Base-by-base conservation (phyloP, 2,329 filamentous ascomycete species). In the Hysterium pulicare region DNA sequence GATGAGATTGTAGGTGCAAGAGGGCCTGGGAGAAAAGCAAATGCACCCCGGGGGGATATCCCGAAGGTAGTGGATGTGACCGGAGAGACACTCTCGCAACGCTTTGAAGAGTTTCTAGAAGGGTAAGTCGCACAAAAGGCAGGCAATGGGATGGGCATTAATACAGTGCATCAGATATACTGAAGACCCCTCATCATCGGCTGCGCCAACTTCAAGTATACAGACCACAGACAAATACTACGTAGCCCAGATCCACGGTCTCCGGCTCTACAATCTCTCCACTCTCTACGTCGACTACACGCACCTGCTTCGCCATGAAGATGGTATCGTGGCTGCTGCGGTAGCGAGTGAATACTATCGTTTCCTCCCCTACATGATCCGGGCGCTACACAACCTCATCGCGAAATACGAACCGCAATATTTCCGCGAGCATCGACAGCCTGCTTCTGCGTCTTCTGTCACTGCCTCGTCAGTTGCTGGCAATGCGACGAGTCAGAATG, bases 341-440 rank as follows among this genome's bases (percentile, higher is more conserved):
- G 86, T 97, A 48, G 85, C 90, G 52, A 84, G 83, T 56, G 86
- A 94, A 61, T 97, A 96, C 74, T 97, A 96, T 68, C 87, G 93
- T 53, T 95, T 95, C 64, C 77, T 94, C 19, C 93, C 93, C 2
- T 98, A 93, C 66, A 80, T 98, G 58, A 89, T 87, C 17, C 82
- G 86, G 50, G 90, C 86, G 20, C 74, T 98, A 33, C 90, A 98
- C 71, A 94, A 90, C 59, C 82, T 95, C 69, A 94, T 98, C 56
- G 85, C 88, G 53, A 95, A 95, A 71, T 86, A 96, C 70, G 91
- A 96, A 67, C 88, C 93, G 4, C 79, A 86, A 62, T 98, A 97
- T 71, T 97, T 95, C 71, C 81, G 87, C 55, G 86, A 94, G 60
- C 91, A 97, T 72, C 82, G 89, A 40, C 90, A 95, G 65, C 84